Conservation (phyloP, 768 basidiomycete species). For the Pleurotus tuoliensis region DNA sequence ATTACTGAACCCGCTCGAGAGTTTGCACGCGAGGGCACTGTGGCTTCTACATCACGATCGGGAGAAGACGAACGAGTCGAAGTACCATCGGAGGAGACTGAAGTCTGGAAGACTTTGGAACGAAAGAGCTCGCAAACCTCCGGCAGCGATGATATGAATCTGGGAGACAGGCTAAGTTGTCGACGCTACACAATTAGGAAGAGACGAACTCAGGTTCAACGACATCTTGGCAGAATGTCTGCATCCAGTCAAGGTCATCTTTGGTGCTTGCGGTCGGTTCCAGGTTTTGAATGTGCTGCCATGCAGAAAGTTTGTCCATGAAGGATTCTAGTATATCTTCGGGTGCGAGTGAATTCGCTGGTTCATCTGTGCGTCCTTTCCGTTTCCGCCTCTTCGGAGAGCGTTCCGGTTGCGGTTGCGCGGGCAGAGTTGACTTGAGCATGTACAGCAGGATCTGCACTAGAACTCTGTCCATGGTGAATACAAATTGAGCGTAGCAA, state of each 20-base stretch:
- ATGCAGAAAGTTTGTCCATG: conserved; percentile 77
- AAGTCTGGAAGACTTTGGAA: conserved; percentile 61
- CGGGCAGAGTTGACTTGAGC: conserved; percentile 60
- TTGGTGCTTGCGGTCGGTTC: conserved; percentile 17
- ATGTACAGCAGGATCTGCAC: conserved; percentile 73
- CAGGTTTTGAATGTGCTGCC: conserved; percentile 58
- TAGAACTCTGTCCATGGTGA: conserved; percentile 45
- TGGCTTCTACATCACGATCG: conserved; percentile 5
- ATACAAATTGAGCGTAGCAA: background rate
- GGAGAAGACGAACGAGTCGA: conserved; percentile 30
- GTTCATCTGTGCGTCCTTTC: conserved; percentile 15
- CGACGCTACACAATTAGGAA: background rate
- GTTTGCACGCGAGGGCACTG: background rate
- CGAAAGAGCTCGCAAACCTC: conserved; percentile 54
- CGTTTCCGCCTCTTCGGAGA: conserved; percentile 28
- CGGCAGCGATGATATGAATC: conserved; percentile 54
- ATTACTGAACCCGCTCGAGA: conserved; percentile 20
- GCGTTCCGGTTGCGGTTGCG: conserved; percentile 29
- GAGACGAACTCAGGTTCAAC: conserved; percentile 58
- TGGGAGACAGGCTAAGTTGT: conserved; percentile 19
- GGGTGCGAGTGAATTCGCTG: conserved; percentile 17
- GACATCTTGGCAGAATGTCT: conserved; percentile 61
- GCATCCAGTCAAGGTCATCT: conserved; percentile 66
- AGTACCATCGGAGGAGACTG: conserved; percentile 50
- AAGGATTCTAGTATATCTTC: conserved; percentile 64